Conservation (phyloP, 1,139 yeast species). For the Waltiozyma sp. region DNA sequence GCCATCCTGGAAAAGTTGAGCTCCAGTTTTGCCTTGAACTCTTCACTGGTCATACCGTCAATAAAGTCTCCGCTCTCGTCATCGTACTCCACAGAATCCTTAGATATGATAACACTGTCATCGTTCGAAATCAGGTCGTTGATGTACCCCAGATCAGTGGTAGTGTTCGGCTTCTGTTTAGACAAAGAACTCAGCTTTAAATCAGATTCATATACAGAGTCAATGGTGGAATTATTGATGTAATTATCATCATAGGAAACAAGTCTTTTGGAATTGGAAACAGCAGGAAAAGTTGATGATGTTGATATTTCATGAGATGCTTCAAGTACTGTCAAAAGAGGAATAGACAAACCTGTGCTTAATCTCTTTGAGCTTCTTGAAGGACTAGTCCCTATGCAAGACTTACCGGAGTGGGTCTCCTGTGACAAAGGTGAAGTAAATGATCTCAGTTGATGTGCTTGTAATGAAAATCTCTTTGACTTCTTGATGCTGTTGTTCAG, state of each 20-base stretch:
- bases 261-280: conserved; percentile 1
- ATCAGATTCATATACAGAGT: not conserved
- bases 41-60: conserved; percentile 4
- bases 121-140: conserved; percentile 13
- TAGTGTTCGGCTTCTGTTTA: not conserved
- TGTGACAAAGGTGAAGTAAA: conserved; percentile 9
- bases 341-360: conserved; percentile 18
- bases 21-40: conserved; percentile 13
- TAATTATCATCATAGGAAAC: conserved; percentile 16
- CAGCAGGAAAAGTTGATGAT: not conserved
- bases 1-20: conserved; percentile 11
- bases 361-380: conserved; percentile 11
- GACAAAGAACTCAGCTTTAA: not conserved
- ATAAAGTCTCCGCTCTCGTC: conserved; percentile 5
- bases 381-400: conserved; percentile 1
- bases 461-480: conserved; percentile 13
- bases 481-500: not conserved
- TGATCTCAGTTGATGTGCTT: conserved; percentile 3
- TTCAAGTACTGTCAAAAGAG: conserved; percentile 19
- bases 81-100: conserved; percentile 3
- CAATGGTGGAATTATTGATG: conserved; percentile 9
- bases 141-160: conserved; percentile 10
- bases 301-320: conserved; percentile 4
- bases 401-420: conserved; percentile 4
- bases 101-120: conserved; percentile 15